Base-by-base conservation (phyloP, 805 yeast genomes). In the Ogataea philodendri region DNA sequence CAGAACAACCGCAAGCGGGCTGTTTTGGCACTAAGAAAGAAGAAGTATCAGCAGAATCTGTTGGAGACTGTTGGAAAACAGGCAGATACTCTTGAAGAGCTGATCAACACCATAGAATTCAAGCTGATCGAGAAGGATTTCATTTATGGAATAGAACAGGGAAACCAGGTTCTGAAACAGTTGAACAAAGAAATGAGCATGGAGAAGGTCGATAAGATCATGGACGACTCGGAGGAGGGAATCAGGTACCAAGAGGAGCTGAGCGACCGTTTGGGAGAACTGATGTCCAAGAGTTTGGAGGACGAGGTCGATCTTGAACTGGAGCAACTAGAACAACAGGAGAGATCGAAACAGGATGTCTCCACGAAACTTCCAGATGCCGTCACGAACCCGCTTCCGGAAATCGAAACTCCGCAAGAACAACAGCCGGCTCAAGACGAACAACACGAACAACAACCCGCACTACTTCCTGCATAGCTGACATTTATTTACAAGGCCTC, bases 111-210 rank as follows among this genome's bases (percentile, higher is more conserved):
- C 7, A 83, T 93, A 22, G 97, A 93, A 60, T 88, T 87, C 63
- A 90, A 95, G 52, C 63, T 86, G 39, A 79, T 93, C 20, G 97
- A 93, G 55, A 77, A 78, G 44, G 95, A 88, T 51, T 88, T 93
- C 26, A 48, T 89, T 3, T 73, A 72, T 40, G 96, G 97, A 0
- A 65, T 93, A 19, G 70, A 79, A 48, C 80, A 82, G 46, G 97
- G 98, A 15, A 88, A 84, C 53, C 63, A 70, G 33, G 85, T 86
- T 9, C 70, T 93, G 48, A 80, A 74, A 46, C 78, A 76, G 48
- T 67, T 93, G 41, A 93, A 93, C 57, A 63, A 66, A 30, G 96
- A 90, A 50, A 75, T 89, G 75, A 78, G 76, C 22, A 54, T 84
- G 11, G 89, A 84, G 20, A 75, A 76, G 48, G 82, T 88, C n/a